Percentiles rank a stretch among this genome's conserved stretches.
Evolutionary conservation across 2,329 filamentous ascomycete species (phyloP).

Genomic region (Verruconis gallopava): DNA sequence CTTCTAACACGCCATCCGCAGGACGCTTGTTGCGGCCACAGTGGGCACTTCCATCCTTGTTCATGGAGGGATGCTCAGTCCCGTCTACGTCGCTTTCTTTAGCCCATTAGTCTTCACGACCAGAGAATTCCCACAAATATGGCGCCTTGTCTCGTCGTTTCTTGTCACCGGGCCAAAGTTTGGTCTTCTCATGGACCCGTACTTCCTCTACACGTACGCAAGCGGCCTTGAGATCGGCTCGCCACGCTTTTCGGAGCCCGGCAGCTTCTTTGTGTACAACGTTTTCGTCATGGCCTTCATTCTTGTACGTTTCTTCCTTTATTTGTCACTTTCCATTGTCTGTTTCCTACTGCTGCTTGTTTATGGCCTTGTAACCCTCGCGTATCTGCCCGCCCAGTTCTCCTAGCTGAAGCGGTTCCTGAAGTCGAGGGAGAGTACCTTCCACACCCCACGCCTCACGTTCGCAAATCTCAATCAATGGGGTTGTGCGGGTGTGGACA

Average conservation of each 20-base stretch:
- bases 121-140: slow-evolving; percentile 43
- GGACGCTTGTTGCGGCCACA: slow-evolving; percentile 54
- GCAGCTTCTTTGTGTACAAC: slow-evolving; percentile 71
- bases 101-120: slow-evolving; percentile 41
- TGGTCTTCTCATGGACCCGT: slow-evolving; percentile 53
- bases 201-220: slow-evolving; percentile 58
- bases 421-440: slow-evolving; percentile 41
- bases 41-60: slow-evolving; percentile 50
- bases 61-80: slow-evolving; percentile 43
- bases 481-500: slow-evolving; percentile 28
- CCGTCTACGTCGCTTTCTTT: slow-evolving; percentile 42
- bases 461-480: slow-evolving; percentile 34
- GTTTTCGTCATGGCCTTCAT: slow-evolving; percentile 59
- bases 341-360: slow-evolving; percentile 13
- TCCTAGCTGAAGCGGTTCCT: slow-evolving; percentile 43
- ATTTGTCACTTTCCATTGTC: slow-evolving; percentile 14
- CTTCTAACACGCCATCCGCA: slow-evolving; percentile 37
- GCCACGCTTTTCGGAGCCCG: slow-evolving; percentile 58
- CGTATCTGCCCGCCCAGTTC: slow-evolving; percentile 42
- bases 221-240: slow-evolving; percentile 60
- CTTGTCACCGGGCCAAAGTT: slow-evolving; percentile 43
- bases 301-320: slow-evolving; percentile 50
- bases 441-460: slow-evolving; percentile 36
- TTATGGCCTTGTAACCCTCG: slow-evolving; percentile 36
- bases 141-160: slow-evolving; percentile 46